A percentile compares a stretch with the other conserved stretches of the same genome.
phyloP scores from a whole-genome alignment of 2,329 filamentous ascomycete species.

The Decorospora gaudefroyi region DNA sequence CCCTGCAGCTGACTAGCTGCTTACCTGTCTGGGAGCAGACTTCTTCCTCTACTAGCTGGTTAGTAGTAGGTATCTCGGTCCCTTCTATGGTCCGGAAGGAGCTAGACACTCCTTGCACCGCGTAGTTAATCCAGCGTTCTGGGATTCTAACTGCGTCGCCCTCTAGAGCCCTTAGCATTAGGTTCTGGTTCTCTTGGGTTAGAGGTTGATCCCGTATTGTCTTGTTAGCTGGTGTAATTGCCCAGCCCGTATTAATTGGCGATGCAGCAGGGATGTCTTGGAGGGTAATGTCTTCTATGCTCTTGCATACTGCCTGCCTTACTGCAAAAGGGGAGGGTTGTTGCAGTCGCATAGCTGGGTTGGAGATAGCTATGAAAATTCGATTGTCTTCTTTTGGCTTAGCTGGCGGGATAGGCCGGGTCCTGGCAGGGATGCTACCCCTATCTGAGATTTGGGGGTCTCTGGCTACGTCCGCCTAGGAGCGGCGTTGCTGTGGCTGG shows the following conservation, averaged over 20 bases:
- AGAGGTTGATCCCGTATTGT: background rate
- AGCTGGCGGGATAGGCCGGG: background rate
- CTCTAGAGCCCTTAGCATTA: background rate
- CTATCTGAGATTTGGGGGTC: background rate
- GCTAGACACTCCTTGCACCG: conserved; percentile 5
- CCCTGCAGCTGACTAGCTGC: conserved; percentile 1
- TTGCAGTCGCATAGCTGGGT: background rate
- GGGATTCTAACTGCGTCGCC: background rate
- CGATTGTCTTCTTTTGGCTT: background rate
- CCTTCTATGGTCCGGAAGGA: background rate
- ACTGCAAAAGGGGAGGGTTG: background rate
- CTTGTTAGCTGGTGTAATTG: conserved; percentile 1
- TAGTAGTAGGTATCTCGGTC: conserved; percentile 1
- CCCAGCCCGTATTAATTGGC: conserved; percentile 3
- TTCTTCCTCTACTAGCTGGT: background rate
- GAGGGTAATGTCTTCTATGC: background rate
- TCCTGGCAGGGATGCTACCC: background rate
- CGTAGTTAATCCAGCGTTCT: conserved; percentile 4
- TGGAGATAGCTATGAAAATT: background rate
- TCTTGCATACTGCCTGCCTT: background rate
- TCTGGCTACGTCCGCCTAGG: background rate
- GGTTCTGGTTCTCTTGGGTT: background rate
- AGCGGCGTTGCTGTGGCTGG: background rate
- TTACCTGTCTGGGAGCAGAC: conserved; percentile 3
- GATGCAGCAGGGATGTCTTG: background rate